These are phyloP conservation scores for Sclerotinia glacialis DNA, from an alignment of 2,329 filamentous ascomycete species.

Conservation along the genomic window DNA sequence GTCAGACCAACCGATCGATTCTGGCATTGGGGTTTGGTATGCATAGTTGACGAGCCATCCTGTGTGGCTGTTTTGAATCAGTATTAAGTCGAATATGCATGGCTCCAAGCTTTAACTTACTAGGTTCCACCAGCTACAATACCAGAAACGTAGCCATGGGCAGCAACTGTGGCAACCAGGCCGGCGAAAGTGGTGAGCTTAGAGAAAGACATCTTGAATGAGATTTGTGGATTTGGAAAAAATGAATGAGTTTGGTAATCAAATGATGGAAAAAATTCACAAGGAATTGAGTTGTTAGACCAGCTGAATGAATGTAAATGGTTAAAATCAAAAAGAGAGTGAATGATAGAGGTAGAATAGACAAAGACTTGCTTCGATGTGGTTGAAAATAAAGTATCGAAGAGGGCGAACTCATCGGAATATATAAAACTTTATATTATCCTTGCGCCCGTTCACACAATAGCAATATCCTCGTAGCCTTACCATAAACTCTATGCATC, in stretches of 20 bases:
- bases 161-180: slow-evolving; percentile 34
- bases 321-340: slow-evolving; percentile 15
- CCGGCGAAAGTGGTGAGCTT: slow-evolving; percentile 31
- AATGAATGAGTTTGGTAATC: slow-evolving; percentile 1
- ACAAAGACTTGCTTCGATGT: slow-evolving; percentile 19
- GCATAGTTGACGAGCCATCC: not conserved
- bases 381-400: not conserved
- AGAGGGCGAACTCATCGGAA: not conserved
- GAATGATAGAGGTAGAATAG: slow-evolving; percentile 17
- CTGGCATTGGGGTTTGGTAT: not conserved
- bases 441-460: not conserved
- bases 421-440: not conserved
- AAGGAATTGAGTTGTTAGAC: slow-evolving; percentile 16
- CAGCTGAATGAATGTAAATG: slow-evolving; percentile 22
- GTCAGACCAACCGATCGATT: slow-evolving; percentile 5
- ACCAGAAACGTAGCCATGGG: slow-evolving; percentile 47
- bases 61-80: slow-evolving; percentile 33
- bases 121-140: slow-evolving; percentile 48
- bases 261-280: not conserved
- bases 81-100: not conserved
- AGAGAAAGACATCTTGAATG: slow-evolving; percentile 33
- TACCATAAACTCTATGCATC: not conserved
- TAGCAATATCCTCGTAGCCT: not conserved
- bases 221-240: not conserved
- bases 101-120: slow-evolving; percentile 22